phyloP scores from a whole-genome alignment of 805 yeast species.

The Starmerella cellae region DNA sequence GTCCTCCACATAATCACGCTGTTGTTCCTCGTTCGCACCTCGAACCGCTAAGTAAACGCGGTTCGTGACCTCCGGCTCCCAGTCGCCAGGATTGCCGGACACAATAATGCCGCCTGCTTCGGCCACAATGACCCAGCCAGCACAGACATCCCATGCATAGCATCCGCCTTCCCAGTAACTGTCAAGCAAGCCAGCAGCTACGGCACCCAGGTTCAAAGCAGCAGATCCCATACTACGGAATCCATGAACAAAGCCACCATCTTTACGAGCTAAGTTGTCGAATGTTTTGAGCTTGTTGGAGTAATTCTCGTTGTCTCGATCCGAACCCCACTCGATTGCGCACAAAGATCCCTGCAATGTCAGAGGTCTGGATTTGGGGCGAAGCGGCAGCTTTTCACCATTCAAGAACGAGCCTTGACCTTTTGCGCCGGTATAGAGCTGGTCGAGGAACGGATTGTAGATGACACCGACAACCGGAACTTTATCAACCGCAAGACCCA shows the following conservation, averaged over 20 bases:
- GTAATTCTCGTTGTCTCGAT: conserved; percentile 40
- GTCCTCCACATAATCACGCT: conserved; percentile 34
- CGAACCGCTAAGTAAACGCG: conserved; percentile 48
- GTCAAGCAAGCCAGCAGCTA: conserved; percentile 46
- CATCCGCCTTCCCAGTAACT: conserved; percentile 64
- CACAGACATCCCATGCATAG: conserved; percentile 58
- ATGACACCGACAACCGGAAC: conserved; percentile 50
- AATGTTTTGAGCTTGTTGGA: conserved; percentile 39
- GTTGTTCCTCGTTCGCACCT: conserved; percentile 36
- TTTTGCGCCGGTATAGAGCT: conserved; percentile 40
- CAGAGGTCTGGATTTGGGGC: conserved; percentile 28
- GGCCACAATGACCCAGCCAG: conserved; percentile 47
- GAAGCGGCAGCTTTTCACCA: conserved; percentile 32
- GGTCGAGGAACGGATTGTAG: conserved; percentile 46
- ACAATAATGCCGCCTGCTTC: conserved; percentile 49
- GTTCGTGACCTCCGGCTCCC: conserved; percentile 38
- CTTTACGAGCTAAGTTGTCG: conserved; percentile 34
- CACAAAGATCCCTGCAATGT: conserved; percentile 40
- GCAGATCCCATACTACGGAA: conserved; percentile 51
- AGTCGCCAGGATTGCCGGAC: conserved; percentile 39
- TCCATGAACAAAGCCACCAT: conserved; percentile 49
- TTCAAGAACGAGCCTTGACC: conserved; percentile 46
- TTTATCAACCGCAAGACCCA: conserved; percentile 40
- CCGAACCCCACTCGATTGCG: conserved; percentile 51
- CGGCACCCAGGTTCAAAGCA: conserved; percentile 46